phyloP scores from a whole-genome alignment of 306 rosid genomes.

The Betula pendula region DNA sequence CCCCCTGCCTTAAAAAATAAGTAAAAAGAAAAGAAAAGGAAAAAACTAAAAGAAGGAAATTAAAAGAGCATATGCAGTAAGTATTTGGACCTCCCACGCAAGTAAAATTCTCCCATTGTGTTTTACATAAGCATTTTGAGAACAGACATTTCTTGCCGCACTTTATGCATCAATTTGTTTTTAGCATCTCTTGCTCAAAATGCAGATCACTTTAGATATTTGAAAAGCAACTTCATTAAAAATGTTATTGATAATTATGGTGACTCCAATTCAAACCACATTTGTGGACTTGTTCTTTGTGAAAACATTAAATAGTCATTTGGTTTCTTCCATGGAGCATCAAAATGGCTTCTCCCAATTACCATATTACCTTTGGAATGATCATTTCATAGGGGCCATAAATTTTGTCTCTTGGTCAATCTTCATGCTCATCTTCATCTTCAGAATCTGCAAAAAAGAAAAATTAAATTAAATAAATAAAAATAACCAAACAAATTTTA shows the following conservation, averaged over 20 bases:
- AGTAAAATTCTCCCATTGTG: no score
- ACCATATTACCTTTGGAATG: conserved; percentile 27
- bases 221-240: not conserved
- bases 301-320: not conserved
- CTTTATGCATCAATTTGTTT: not conserved
- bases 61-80: no score
- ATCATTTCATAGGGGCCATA: conserved; percentile 22
- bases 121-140: not conserved
- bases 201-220: not conserved
- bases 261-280: not conserved
- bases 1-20: not conserved
- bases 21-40: not conserved
- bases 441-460: conserved; percentile 70
- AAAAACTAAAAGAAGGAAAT: no score
- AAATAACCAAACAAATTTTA: not conserved
- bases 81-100: no score
- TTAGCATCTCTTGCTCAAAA: not conserved
- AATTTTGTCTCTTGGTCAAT: conserved; percentile 44
- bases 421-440: conserved; percentile 86
- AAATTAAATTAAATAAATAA: conserved; percentile 2
- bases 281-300: not conserved
- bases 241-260: not conserved
- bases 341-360: conserved; percentile 23
- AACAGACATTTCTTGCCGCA: not conserved
- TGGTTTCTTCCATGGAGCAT: not conserved